These are phyloP conservation scores for Xylariales sp. DNA, from an alignment of 2,329 filamentous ascomycete genomes.

Conservation along the genomic window DNA sequence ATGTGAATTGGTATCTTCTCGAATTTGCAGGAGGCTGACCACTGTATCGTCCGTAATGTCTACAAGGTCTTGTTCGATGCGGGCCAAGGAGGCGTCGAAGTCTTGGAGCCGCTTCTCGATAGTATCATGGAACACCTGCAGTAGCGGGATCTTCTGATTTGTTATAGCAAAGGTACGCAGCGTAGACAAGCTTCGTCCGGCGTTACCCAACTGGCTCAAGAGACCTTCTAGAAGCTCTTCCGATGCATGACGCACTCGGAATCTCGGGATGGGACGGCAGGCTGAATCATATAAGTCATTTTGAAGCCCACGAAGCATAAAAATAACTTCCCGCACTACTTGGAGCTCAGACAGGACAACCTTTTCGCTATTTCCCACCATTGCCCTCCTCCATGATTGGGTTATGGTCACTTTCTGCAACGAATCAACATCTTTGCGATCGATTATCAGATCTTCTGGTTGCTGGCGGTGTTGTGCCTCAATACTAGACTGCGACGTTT, in stretches of 20 bases:
- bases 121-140: conserved; percentile 69
- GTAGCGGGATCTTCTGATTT: conserved; percentile 47
- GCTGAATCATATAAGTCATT: conserved; percentile 63
- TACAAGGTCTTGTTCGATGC: conserved; percentile 57
- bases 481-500: conserved; percentile 29
- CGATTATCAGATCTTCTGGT: conserved; percentile 30
- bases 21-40: conserved; percentile 63
- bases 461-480: conserved; percentile 21
- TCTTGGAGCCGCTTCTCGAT: conserved; percentile 50
- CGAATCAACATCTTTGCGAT: conserved; percentile 25
- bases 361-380: too few relatives aligned
- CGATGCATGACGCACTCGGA: conserved; percentile 43
- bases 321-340: conserved; percentile 70
- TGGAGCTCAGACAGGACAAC: conserved; percentile 65
- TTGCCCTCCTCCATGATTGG: conserved; percentile 49
- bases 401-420: conserved; percentile 34
- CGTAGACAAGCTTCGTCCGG: conserved; percentile 38
- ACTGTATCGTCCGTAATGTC: conserved; percentile 46
- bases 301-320: conserved; percentile 77
- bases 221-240: conserved; percentile 47
- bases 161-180: conserved; percentile 40
- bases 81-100: conserved; percentile 57
- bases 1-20: conserved; percentile 49
- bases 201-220: conserved; percentile 41
- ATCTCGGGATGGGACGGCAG: conserved; percentile 32